Evolutionary conservation across 257 asterid genomes (phyloP).

Genomic region (Schizonepeta tenuifolia): DNA sequence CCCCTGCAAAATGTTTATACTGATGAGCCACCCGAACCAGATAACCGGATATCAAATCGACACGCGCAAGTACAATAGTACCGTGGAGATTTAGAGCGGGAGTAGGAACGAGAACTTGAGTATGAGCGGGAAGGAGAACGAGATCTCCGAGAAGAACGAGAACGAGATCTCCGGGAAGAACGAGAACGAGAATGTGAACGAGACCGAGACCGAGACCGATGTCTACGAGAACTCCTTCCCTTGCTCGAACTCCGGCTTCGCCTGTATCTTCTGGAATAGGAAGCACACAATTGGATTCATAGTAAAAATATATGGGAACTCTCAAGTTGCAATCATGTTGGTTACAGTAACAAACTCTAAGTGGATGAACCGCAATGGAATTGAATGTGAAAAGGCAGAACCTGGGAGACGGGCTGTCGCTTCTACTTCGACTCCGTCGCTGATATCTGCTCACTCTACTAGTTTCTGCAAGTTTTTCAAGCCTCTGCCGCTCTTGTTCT

Average conservation of each 20-base stretch:
- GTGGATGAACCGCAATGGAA: background rate
- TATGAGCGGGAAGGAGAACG: constrained; percentile 47
- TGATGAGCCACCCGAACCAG: constrained; percentile 16
- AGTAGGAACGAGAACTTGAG: constrained; percentile 56
- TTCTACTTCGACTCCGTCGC: constrained; percentile 80
- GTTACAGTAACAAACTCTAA: background rate
- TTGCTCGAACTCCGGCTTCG: constrained; percentile 78
- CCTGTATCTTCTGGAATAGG: constrained; percentile 56
- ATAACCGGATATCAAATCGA: constrained; percentile 1
- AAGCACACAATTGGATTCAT: background rate
- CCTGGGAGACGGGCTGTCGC: constrained; percentile 96
- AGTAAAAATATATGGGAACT: background rate
- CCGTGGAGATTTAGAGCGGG: constrained; percentile 77
- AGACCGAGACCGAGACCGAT: constrained; percentile 47
- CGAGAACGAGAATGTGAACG: constrained; percentile 30
- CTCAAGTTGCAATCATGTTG: background rate
- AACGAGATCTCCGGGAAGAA: constrained; percentile 27
- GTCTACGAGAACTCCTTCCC: constrained; percentile 56
- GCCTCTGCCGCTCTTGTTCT: constrained; percentile 87
- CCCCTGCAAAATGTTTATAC: constrained; percentile 47
- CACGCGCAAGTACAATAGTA: constrained; percentile 25
- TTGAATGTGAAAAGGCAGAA: constrained; percentile 15
- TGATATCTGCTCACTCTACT: constrained; percentile 61
- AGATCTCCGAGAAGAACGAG: constrained; percentile 47
- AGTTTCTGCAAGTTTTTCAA: constrained; percentile 90